Conservation (phyloP, 75 land plant genomes). For the Azolla pinnata region DNA sequence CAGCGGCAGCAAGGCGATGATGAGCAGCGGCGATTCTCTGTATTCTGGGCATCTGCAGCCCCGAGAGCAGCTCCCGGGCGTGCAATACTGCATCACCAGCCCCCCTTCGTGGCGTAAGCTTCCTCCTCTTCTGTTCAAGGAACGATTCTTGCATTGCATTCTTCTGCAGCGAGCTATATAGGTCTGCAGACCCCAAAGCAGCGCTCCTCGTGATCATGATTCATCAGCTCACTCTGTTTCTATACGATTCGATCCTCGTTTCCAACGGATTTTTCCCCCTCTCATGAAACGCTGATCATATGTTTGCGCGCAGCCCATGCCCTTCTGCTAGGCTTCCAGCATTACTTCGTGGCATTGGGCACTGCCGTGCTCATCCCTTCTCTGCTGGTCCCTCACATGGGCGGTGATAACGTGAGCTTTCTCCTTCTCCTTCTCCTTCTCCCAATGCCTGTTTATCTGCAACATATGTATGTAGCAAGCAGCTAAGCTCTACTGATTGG, state of each 20-base stretch:
- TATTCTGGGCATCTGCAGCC: constrained; percentile 22
- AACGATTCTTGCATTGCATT: neutral
- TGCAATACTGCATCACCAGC: constrained; percentile 31
- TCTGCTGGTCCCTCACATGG: constrained; percentile 76
- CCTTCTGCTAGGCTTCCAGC: constrained; percentile 69
- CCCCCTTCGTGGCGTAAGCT: constrained; percentile 26
- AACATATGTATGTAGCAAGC: no score
- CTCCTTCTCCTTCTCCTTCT: neutral
- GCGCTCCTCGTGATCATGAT: neutral
- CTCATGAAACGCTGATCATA: neutral
- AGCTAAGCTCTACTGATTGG: neutral
- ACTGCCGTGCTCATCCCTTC: constrained; percentile 73
- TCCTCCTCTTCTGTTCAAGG: neutral
- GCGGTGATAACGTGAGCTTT: constrained; percentile 59
- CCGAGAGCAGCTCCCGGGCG: constrained; percentile 29
- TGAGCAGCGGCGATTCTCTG: no score
- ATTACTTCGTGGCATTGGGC: constrained; percentile 81
- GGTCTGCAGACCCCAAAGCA: neutral
- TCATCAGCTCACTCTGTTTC: no score
- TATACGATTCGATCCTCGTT: neutral
- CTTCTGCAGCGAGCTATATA: neutral
- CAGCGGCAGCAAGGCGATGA: no score
- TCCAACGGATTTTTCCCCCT: constrained; percentile 1
- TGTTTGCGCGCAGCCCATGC: constrained; percentile 45
- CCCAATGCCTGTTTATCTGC: no score